Percentiles rank a stretch among this genome's conserved stretches.
Evolutionary conservation across 768 basidiomycete genomes (phyloP).

Genomic region (Sporobolomyces pararoseus): DNA sequence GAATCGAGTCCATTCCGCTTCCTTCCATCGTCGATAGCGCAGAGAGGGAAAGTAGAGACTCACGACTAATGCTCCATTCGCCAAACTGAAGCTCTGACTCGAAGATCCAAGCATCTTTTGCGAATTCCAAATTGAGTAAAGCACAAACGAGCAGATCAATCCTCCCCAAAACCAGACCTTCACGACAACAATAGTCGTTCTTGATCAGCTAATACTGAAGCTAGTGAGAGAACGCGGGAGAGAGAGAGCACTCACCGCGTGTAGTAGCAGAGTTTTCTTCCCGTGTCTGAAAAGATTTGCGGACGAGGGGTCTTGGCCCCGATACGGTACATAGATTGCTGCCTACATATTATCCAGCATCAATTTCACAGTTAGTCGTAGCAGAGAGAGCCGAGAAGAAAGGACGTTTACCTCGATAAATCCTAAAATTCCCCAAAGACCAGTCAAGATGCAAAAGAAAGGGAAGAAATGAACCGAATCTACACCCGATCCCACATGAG

Average conservation of each 20-base stretch:
- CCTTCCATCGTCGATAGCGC: no score
- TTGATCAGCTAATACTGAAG: not conserved
- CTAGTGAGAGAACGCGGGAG: not conserved
- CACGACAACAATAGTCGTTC: not conserved
- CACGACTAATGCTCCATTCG: constrained; percentile 1
- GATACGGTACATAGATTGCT: not conserved
- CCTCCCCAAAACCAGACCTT: constrained; percentile 1
- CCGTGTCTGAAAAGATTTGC: not conserved
- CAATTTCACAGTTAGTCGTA: no score
- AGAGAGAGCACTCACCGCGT: constrained; percentile 1
- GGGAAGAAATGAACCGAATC: not conserved
- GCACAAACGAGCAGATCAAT: constrained; percentile 4
- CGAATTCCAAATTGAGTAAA: constrained; percentile 17
- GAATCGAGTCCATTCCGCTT: not conserved
- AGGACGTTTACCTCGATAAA: constrained; percentile 6
- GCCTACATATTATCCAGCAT: no score
- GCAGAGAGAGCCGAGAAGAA: not conserved
- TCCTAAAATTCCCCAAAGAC: constrained; percentile 1
- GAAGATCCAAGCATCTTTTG: not conserved
- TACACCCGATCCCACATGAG: not conserved
- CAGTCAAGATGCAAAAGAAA: not conserved
- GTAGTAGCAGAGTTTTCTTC: not conserved
- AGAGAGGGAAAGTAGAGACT: not conserved
- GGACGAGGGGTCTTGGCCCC: no score
- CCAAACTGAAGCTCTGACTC: not conserved